Base-by-base conservation (phyloP, 139 green algal species). In the Closterium sp. region DNA sequence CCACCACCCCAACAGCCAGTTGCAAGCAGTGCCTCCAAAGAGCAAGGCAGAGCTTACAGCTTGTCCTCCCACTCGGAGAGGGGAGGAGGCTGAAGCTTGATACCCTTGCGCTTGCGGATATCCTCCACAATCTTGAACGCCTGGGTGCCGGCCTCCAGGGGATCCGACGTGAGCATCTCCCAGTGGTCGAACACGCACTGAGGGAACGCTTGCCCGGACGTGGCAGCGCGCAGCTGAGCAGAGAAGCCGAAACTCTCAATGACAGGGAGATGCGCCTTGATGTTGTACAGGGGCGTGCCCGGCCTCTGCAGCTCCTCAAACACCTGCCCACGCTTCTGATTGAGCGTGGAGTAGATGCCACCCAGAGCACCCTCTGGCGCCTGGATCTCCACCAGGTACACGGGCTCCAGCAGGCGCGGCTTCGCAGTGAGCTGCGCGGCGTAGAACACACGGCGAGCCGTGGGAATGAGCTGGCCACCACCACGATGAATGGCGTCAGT, bases 351-450 rank as follows among this genome's bases (percentile, higher is more conserved):
- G 97, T 99, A 99, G 95, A 99, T 98, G 92, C 97, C 97, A 89
- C 97, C 97, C 86, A 99, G 96, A 9, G 97, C 97, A 84, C 96
- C 89, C 96, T 99, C 98, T 30, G 98, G 98, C 86, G 97, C 97
- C 97, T 99, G 98, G 94, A 99, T 99, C 97, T 99, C 98, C 88
- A 99, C 98, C 90, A 99, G 96, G 97, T 99, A 99, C 70, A 99
- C 96, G 70, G 98, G 98, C 97, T 99, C 98, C 89, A 97, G 94
- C 87, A 99, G 95, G 86, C 97, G 96, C 31, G 98, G 98, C 95
- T 96, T 86, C 13, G 98, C 97, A 7, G 97, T 98, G 34, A 99
- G 96, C 97, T 97, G 88, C 5, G 97, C 94, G 28, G 98, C 98
- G 93, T 99, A 99, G 94, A 99, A 97, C 88, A 97, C 97, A 92